Base-by-base conservation (phyloP, 2,329 filamentous ascomycete species). In the Lecanicillium sp. region DNA sequence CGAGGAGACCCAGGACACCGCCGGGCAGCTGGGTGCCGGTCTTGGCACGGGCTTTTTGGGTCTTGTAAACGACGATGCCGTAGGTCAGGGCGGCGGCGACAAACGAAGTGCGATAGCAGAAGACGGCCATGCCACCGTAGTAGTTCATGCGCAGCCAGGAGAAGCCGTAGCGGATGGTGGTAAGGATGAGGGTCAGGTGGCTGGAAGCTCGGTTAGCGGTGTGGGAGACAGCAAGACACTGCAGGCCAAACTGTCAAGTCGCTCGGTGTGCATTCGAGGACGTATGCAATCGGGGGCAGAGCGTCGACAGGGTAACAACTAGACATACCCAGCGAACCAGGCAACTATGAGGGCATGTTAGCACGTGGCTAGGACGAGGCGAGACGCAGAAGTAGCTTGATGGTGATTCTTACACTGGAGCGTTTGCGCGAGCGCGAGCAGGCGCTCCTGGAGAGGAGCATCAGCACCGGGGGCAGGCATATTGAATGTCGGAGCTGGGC, bases 31-130 rank as follows among this genome's bases (percentile, higher is more conserved):
- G 82, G 52, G 74, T 81, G 55, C 85, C 84, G 42, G 83, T 76
- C 77, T 88, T 86, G 59, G 86, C 78, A 57, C 89, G 86, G 58
- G 90, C 88, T 56, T 90, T 84, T 74, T 90, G 88, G 50, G 89
- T 90, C 81, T 98, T 98, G 78, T 95, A 97, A 53, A 98, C 91
- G 42, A 98, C 93, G 57, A 98, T 97, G 56, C 93, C 91, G 68
- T 98, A 98, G 10, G 93, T 97, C 42, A 83, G 81, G 40, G 90
- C 89, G 5, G 93, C 93, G 3, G 90, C 84, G 58, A 96, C 57
- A 67, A 98, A 98, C 50, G 90, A 87, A 47, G 85, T 80, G 60
- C 93, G 90, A 74, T 98, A 98, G 49, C 86, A 86, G 67, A 93
- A 83, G 56, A 80, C 77, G 40, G 91, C 90, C 74, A 82, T 81